These are phyloP conservation scores for Cytospora mali DNA, from an alignment of 2,329 filamentous ascomycete genomes.

Conservation along the genomic window DNA sequence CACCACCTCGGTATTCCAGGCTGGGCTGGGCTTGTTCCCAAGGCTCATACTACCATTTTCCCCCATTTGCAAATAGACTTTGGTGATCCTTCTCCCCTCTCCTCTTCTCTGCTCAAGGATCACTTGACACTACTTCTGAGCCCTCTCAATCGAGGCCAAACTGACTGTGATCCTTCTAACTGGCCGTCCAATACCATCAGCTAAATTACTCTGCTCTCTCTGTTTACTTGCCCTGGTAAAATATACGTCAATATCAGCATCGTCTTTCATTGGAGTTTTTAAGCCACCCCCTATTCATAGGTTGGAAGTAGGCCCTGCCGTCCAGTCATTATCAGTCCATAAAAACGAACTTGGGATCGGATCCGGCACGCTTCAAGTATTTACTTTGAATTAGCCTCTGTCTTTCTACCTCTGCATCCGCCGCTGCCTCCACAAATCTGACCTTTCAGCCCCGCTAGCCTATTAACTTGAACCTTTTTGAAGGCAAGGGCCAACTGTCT, in stretches of 20 bases:
- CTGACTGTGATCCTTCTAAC: neutral
- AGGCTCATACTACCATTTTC: slow-evolving; percentile 7
- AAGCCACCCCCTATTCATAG: neutral
- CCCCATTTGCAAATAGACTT: slow-evolving; percentile 16
- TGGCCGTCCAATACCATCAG: neutral
- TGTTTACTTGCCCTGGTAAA: neutral
- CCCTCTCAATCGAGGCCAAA: neutral
- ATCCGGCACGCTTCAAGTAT: neutral
- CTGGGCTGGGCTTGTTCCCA: neutral
- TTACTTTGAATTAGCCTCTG: neutral
- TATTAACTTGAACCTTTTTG: neutral
- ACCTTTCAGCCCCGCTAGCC: neutral
- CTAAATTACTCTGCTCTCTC: neutral
- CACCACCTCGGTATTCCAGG: neutral
- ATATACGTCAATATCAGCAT: neutral
- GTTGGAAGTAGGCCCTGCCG: neutral
- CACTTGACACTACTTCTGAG: too few relatives aligned
- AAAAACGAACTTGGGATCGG: neutral
- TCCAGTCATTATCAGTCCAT: neutral
- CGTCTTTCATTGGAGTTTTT: neutral
- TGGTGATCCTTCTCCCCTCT: slow-evolving; percentile 3
- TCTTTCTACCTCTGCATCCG: neutral
- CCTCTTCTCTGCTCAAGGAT: slow-evolving; percentile 1
- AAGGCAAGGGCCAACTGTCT: neutral
- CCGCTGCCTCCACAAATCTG: neutral